Base-by-base conservation (phyloP, 2,329 filamentous ascomycete species). In the Aspergillus japonicus region DNA sequence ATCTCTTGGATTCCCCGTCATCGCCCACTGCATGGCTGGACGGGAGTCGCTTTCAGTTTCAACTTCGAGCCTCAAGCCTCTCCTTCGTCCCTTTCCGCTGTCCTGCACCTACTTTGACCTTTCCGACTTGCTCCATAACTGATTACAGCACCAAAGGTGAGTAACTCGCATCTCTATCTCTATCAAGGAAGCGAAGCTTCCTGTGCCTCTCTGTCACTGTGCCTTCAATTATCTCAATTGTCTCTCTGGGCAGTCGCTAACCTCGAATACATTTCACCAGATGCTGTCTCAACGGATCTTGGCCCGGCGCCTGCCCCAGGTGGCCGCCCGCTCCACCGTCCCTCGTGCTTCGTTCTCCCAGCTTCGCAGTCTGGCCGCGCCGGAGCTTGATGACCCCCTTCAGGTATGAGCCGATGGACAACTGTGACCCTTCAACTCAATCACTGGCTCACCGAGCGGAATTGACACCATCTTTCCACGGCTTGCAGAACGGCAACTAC, bases 251-350 rank as follows among this genome's bases (percentile, higher is more conserved):
- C 8, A 29, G 26, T 29, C 26, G 29, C 31, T 10, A 55, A 58
- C 52, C 68, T 16, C 66, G 69, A 67, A 75, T 65, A 55, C 58
- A 44, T 24, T 2, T 26, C 21, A 54, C 56, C 60, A 78, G 73
- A 81, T 81, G 79, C 69, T 81, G 69, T 76, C 78, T 65, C 74
- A 76, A 71, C 77, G 76, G 63, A 72, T 79, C 69, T 63, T 78
- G 62, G 68, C 76, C 63, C 74, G 76, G 69, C 75, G 77, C 65
- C 74, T 78, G 68, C 71, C 74, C 59, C 73, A 74, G 68, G 67
- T 73, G 62, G 71, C 74, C 64, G 68, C 69, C 65, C 75, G 76
- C 66, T 67, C 68, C 62, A 64, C 75, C 70, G 68, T 73, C 69
- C 67, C 73, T 65, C 74, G 75, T 69, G 76, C 77, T 62, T 70